Evolutionary conservation across 2,329 filamentous ascomycete genomes (phyloP).

Genomic region (Cladophialophora bantiana): DNA sequence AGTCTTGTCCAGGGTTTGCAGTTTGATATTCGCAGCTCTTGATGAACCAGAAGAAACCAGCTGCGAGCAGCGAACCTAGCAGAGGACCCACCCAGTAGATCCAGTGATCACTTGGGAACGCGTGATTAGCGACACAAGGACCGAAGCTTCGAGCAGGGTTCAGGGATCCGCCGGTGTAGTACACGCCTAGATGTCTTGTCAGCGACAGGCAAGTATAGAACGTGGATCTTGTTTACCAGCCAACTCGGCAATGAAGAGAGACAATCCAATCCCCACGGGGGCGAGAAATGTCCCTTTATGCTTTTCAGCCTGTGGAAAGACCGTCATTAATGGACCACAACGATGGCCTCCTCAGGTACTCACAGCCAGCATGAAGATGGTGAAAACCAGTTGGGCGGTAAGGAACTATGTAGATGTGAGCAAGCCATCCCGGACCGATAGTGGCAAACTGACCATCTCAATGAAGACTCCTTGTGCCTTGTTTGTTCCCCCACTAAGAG

Average conservation of each 20-base stretch:
- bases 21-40: slow-evolving; percentile 53
- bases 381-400: slow-evolving; percentile 68
- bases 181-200: slow-evolving; percentile 47
- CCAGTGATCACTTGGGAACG: slow-evolving; percentile 54
- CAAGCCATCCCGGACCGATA: neutral
- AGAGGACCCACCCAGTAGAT: slow-evolving; percentile 60
- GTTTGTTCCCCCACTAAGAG: slow-evolving; percentile 59
- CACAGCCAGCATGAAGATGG: slow-evolving; percentile 72
- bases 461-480: slow-evolving; percentile 68
- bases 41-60: slow-evolving; percentile 58
- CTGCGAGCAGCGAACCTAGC: slow-evolving; percentile 56
- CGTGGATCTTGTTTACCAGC: slow-evolving; percentile 45
- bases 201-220: neutral
- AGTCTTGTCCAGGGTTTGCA: slow-evolving; percentile 63
- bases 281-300: slow-evolving; percentile 75
- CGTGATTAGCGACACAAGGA: slow-evolving; percentile 54
- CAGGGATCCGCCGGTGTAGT: slow-evolving; percentile 57
- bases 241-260: slow-evolving; percentile 69
- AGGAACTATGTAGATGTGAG: slow-evolving; percentile 53
- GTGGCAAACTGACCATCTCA: slow-evolving; percentile 55
- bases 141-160: slow-evolving; percentile 59
- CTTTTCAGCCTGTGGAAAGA: slow-evolving; percentile 61
- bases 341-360: neutral
- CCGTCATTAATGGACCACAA: neutral
- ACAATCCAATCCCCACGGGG: slow-evolving; percentile 73